Percentiles rank a stretch among this genome's conserved stretches.
Conservation (phyloP, 352 stramenopile genomes). For the Halophytophthora polymorphica region DNA sequence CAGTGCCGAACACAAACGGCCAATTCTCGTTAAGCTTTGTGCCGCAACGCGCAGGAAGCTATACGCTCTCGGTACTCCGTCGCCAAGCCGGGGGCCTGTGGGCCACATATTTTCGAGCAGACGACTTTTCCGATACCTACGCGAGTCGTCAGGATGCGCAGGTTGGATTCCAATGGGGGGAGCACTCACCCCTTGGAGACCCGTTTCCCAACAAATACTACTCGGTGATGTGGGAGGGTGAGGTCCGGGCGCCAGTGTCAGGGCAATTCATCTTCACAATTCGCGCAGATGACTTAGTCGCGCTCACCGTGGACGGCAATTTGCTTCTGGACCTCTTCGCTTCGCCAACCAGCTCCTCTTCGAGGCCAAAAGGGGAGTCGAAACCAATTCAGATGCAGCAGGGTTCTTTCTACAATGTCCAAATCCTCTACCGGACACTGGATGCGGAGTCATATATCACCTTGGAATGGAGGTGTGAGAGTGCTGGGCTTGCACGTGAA, state of each 20-base stretch:
- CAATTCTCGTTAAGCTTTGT: slow-evolving; percentile 80
- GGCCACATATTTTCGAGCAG: slow-evolving; percentile 88
- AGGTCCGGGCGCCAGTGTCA: slow-evolving; percentile 41
- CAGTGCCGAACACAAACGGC: slow-evolving; percentile 83
- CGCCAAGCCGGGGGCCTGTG: slow-evolving; percentile 84
- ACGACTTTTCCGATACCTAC: slow-evolving; percentile 83
- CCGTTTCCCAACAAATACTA: slow-evolving; percentile 78
- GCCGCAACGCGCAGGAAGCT: slow-evolving; percentile 74
- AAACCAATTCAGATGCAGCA: slow-evolving; percentile 21
- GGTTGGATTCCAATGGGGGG: slow-evolving; percentile 88
- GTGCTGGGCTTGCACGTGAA: slow-evolving; percentile 19
- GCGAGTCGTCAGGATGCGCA: slow-evolving; percentile 67
- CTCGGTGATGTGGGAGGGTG: slow-evolving; percentile 65
- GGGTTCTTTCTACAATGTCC: slow-evolving; percentile 71
- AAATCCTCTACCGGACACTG: slow-evolving; percentile 81
- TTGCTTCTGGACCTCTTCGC: slow-evolving; percentile 56
- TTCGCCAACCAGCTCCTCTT: slow-evolving; percentile 22
- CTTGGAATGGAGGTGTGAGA: slow-evolving; percentile 71
- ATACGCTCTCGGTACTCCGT: slow-evolving; percentile 76
- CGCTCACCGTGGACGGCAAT: slow-evolving; percentile 64
- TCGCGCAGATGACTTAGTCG: slow-evolving; percentile 72
- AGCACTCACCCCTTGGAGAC: slow-evolving; percentile 52
- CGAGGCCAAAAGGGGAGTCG: slow-evolving; percentile 15
- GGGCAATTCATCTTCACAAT: slow-evolving; percentile 82
- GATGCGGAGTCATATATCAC: slow-evolving; percentile 81